Conservation (phyloP, 306 rosid genomes). For the Rosa persica region DNA sequence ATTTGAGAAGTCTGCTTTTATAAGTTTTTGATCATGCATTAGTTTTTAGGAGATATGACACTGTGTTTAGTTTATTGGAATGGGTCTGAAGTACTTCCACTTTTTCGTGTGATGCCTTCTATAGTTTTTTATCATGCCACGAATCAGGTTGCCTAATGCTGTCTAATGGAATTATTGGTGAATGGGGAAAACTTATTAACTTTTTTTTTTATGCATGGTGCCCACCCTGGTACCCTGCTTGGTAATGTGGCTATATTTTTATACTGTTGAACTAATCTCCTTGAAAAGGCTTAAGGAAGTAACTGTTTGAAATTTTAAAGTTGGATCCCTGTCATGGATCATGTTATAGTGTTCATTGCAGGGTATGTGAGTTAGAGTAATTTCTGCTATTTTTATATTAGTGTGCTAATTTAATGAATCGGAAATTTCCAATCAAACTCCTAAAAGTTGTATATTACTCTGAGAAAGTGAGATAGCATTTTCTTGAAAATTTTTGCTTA, state of each 20-base stretch:
- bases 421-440: neutral
- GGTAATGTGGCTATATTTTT: neutral
- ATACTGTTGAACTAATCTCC: neutral
- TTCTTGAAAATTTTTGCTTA: neutral
- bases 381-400: neutral
- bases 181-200: neutral
- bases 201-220: neutral
- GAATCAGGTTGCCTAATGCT: neutral
- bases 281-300: neutral
- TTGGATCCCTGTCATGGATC: neutral
- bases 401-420: neutral
- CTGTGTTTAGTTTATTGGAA: conserved; percentile 1
- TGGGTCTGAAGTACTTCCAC: conserved; percentile 3
- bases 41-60: neutral
- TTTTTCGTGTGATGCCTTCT: neutral
- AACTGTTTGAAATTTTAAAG: neutral
- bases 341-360: neutral
- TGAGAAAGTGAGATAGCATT: neutral
- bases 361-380: neutral
- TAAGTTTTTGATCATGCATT: neutral
- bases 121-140: neutral
- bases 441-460: neutral
- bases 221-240: neutral
- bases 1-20: neutral
- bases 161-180: neutral